Evolutionary conservation across 139 green algal genomes (phyloP).

Genomic region (Pseudopediastrum boryanum): DNA sequence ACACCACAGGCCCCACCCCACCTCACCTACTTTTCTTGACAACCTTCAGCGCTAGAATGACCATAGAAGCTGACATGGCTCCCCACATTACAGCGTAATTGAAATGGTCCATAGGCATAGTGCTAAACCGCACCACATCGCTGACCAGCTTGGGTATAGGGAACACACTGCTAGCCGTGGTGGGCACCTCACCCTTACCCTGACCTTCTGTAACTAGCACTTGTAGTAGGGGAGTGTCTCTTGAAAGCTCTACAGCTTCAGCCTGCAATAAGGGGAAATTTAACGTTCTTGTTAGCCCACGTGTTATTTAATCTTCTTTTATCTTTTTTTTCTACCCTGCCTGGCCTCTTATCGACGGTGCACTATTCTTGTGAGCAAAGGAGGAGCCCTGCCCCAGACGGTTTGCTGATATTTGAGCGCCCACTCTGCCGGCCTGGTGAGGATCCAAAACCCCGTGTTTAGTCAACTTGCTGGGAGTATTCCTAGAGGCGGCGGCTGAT

Average conservation of each 20-base stretch:
- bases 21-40: slow-evolving; percentile 5
- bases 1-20: too few relatives aligned
- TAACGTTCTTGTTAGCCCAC: too few relatives aligned
- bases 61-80: slow-evolving; percentile 35
- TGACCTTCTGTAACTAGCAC: slow-evolving; percentile 14
- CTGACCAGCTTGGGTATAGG: slow-evolving; percentile 27
- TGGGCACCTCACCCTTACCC: slow-evolving; percentile 26
- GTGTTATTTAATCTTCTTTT: too few relatives aligned
- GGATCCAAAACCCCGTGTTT: too few relatives aligned
- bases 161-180: not conserved
- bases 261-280: slow-evolving; percentile 28
- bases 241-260: not conserved
- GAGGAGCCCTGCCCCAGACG: too few relatives aligned
- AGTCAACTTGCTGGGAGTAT: too few relatives aligned
- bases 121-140: slow-evolving; percentile 31
- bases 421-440: too few relatives aligned
- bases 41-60: slow-evolving; percentile 13
- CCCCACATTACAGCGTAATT: slow-evolving; percentile 34
- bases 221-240: slow-evolving; percentile 27
- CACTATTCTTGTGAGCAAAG: too few relatives aligned
- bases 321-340: too few relatives aligned
- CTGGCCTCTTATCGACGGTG: too few relatives aligned
- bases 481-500: too few relatives aligned
- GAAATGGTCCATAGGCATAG: slow-evolving; percentile 30
- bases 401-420: too few relatives aligned